Conservation (phyloP, 1,139 yeast species). For the Hyphopichia burtonii region DNA sequence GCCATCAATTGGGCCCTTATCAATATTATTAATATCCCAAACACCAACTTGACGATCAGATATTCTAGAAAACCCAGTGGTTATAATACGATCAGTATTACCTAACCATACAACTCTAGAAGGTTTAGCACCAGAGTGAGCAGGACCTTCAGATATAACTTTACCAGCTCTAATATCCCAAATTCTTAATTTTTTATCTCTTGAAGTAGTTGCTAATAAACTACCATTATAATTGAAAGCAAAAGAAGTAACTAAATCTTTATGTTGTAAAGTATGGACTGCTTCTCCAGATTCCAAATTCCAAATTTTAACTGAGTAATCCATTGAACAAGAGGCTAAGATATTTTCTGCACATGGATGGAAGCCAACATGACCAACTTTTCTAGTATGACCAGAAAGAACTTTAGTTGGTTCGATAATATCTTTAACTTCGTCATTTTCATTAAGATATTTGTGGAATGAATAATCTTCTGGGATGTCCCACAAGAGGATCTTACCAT, state of each 20-base stretch:
- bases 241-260: constrained; percentile 87
- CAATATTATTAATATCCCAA: constrained; percentile 80
- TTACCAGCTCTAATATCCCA: constrained; percentile 86
- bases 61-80: constrained; percentile 93
- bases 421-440: constrained; percentile 65
- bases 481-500: constrained; percentile 87
- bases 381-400: constrained; percentile 83
- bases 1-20: constrained; percentile 84
- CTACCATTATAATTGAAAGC: constrained; percentile 89
- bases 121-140: constrained; percentile 91
- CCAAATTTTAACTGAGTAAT: constrained; percentile 90
- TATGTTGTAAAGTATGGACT: constrained; percentile 73
- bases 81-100: constrained; percentile 74
- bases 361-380: constrained; percentile 89
- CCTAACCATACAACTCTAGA: constrained; percentile 91
- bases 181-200: constrained; percentile 85
- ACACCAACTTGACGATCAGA: constrained; percentile 94
- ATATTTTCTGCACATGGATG: constrained; percentile 88
- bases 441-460: constrained; percentile 58
- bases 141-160: constrained; percentile 77
- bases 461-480: constrained; percentile 79
- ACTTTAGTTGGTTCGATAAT: constrained; percentile 63
- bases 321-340: constrained; percentile 86
- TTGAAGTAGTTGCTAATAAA: constrained; percentile 81
- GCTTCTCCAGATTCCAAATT: constrained; percentile 74